phyloP scores from a whole-genome alignment of 1,284 basidiomycete genomes.

The Boletus semigastroideus region DNA sequence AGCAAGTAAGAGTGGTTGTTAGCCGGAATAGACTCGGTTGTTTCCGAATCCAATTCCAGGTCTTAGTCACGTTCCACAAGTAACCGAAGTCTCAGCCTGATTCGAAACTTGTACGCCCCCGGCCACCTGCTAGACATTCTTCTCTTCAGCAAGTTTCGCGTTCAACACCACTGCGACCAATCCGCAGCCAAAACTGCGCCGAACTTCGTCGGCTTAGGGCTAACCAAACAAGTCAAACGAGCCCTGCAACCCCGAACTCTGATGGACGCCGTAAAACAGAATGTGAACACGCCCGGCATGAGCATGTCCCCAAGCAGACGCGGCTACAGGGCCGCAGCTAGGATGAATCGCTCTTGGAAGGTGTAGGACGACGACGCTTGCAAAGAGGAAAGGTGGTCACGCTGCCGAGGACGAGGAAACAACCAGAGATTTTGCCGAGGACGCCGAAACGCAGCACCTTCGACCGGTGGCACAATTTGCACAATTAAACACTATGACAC shows the following conservation, averaged over 20 bases:
- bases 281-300: too few relatives aligned
- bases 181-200: too few relatives aligned
- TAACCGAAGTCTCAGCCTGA: too few relatives aligned
- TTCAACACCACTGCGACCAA: slow-evolving; percentile 66
- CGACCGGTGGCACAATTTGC: slow-evolving; percentile 72
- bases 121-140: slow-evolving; percentile 32
- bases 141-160: slow-evolving; percentile 55
- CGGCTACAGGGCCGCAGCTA: slow-evolving; percentile 69
- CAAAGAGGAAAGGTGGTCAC: slow-evolving; percentile 80
- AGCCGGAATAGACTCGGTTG: too few relatives aligned
- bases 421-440: slow-evolving; percentile 77
- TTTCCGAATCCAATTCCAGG: too few relatives aligned
- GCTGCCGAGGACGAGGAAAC: slow-evolving; percentile 81
- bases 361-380: slow-evolving; percentile 63
- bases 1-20: too few relatives aligned
- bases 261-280: slow-evolving; percentile 64
- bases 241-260: slow-evolving; percentile 62
- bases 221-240: slow-evolving; percentile 63
- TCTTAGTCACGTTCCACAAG: too few relatives aligned
- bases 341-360: slow-evolving; percentile 75
- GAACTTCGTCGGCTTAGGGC: background rate
- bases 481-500: slow-evolving; percentile 78
- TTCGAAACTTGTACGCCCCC: slow-evolving; percentile 11
- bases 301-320: slow-evolving; percentile 73
- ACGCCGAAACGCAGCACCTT: slow-evolving; percentile 73